Percentiles rank a stretch among this genome's conserved stretches.
These are phyloP conservation scores for Curvularia lunata DNA, from an alignment of 2,329 filamentous ascomycete genomes.

Conservation along the genomic window DNA sequence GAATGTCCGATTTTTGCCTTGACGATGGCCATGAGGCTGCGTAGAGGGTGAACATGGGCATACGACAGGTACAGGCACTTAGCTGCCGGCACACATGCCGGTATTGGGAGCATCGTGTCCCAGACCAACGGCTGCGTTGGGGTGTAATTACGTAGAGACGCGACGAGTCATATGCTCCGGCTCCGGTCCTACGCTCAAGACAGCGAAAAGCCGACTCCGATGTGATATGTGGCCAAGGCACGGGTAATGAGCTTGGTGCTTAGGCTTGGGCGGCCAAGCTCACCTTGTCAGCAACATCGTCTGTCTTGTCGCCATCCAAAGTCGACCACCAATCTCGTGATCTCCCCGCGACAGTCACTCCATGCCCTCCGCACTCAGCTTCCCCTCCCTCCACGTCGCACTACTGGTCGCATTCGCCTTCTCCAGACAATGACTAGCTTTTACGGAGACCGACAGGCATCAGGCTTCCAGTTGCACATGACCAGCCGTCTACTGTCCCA, in stretches of 20 bases:
- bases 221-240: slow-evolving; percentile 8
- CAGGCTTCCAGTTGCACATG: slow-evolving; percentile 3
- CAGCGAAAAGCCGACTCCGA: background rate
- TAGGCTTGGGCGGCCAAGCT: slow-evolving; percentile 11
- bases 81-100: background rate
- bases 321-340: background rate
- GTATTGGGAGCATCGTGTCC: background rate
- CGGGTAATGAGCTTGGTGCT: slow-evolving; percentile 6
- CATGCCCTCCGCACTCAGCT: background rate
- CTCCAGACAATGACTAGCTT: background rate
- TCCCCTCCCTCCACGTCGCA: slow-evolving; percentile 5
- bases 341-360: background rate
- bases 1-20: slow-evolving; percentile 1
- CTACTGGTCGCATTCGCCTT: slow-evolving; percentile 1
- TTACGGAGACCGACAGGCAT: background rate
- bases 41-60: background rate
- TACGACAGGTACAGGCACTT: background rate
- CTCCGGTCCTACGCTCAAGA: slow-evolving; percentile 3
- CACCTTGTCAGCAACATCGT: background rate
- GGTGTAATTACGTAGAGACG: background rate
- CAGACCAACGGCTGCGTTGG: background rate
- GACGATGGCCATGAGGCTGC: background rate
- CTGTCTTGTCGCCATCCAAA: background rate
- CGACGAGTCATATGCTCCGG: slow-evolving; percentile 4
- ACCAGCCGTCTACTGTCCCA: slow-evolving; percentile 7